A percentile compares a stretch with the other conserved stretches of the same genome.
Conservation (phyloP, 768 basidiomycete species). For the Tephrocybe sp. region DNA sequence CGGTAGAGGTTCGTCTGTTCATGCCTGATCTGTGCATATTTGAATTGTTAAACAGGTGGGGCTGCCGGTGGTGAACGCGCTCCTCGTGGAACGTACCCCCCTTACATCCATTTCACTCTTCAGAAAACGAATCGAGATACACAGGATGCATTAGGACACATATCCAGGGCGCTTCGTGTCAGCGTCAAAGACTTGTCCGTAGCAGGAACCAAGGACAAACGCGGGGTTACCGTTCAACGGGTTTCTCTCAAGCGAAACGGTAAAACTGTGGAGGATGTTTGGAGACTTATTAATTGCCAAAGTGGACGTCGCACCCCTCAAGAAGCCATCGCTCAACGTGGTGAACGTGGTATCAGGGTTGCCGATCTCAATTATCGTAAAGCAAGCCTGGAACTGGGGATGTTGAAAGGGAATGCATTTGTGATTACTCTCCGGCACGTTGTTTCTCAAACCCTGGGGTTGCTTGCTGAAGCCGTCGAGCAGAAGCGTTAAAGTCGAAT, state of each 20-base stretch:
- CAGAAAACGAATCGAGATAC: conserved; percentile 98
- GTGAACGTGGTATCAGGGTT: conserved; percentile 86
- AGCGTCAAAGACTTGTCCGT: conserved; percentile 80
- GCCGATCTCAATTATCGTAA: conserved; percentile 87
- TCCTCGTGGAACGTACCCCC: conserved; percentile 67
- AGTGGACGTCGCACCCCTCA: conserved; percentile 50
- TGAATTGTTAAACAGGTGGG: conserved; percentile 5
- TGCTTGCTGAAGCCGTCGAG: conserved; percentile 1
- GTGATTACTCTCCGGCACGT: conserved; percentile 87
- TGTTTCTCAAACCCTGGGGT: not conserved
- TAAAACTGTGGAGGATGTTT: conserved; percentile 80
- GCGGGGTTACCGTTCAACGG: conserved; percentile 92
- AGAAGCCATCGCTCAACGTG: conserved; percentile 66
- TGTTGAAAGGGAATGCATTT: conserved; percentile 96
- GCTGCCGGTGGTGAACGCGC: conserved; percentile 34
- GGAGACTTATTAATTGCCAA: conserved; percentile 76
- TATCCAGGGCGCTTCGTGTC: conserved; percentile 76
- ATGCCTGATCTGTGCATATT: not conserved
- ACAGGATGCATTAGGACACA: conserved; percentile 83
- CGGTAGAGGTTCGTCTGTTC: conserved; percentile 23
- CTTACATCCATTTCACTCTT: conserved; percentile 93
- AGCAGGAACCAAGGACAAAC: conserved; percentile 97
- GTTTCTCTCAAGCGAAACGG: conserved; percentile 77
- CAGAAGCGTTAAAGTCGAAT: conserved; percentile 85
- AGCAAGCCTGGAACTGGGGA: conserved; percentile 83